A percentile compares a stretch with the other conserved stretches of the same genome.
phyloP scores from a whole-genome alignment of 192 early-diverging fungal species.

The Diversispora epigaea region DNA sequence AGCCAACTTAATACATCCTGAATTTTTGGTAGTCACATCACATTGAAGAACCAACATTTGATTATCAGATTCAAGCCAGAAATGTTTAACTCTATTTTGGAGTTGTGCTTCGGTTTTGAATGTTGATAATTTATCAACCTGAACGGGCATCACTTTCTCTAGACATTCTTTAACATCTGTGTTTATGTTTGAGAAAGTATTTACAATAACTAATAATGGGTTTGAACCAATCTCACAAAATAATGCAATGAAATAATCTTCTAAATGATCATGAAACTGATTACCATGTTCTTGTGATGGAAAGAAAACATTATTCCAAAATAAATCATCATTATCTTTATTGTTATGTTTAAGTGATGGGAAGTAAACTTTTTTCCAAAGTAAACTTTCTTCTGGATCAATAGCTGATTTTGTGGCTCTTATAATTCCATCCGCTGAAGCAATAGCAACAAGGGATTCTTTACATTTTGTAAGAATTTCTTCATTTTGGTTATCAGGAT shows the following conservation, averaged over 20 bases:
- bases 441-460: conserved; percentile 16
- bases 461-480: conserved; percentile 27
- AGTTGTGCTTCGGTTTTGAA: conserved; percentile 17
- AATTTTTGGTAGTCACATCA: conserved; percentile 10
- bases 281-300: no score
- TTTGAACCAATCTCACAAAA: neutral
- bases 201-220: neutral
- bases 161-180: conserved; percentile 1
- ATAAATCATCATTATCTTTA: neutral
- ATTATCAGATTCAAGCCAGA: conserved; percentile 6
- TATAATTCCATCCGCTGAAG: conserved; percentile 27
- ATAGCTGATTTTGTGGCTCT: neutral
- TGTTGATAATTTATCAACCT: conserved; percentile 2
- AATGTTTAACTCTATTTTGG: conserved; percentile 1
- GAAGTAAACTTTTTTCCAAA: conserved; percentile 22
- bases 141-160: neutral
- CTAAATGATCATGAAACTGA: neutral
- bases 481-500: neutral
- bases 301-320: neutral
- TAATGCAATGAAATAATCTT: neutral
- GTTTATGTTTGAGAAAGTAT: conserved; percentile 27
- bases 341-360: conserved; percentile 8
- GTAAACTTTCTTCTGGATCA: neutral
- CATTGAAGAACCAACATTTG: conserved; percentile 14
- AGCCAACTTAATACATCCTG: conserved; percentile 26